These are phyloP conservation scores for Chaetothyriales sp. DNA, from an alignment of 2,329 filamentous ascomycete genomes.

Conservation along the genomic window DNA sequence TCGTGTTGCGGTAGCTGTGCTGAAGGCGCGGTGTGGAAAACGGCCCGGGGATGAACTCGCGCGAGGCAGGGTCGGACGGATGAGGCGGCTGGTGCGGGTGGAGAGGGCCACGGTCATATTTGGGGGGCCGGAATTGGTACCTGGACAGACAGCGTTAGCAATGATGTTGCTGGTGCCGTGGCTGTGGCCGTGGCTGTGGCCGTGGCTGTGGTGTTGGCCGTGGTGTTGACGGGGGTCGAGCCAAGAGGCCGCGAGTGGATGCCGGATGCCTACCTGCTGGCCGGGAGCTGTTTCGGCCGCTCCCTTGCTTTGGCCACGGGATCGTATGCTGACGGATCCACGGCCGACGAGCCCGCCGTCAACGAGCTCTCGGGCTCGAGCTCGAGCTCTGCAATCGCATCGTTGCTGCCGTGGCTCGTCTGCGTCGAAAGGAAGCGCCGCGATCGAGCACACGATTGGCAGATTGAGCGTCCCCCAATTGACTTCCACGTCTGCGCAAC, in stretches of 20 bases:
- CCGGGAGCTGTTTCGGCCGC: slow-evolving; percentile 24
- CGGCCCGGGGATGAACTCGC: slow-evolving; percentile 77
- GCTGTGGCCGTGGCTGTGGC: background rate
- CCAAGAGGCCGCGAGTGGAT: background rate
- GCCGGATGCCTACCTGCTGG: slow-evolving; percentile 26
- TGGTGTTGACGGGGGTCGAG: background rate
- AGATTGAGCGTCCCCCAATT: slow-evolving; percentile 6
- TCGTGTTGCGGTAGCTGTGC: slow-evolving; percentile 78
- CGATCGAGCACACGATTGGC: slow-evolving; percentile 16
- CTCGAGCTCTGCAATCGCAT: slow-evolving; percentile 5
- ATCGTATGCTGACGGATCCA: slow-evolving; percentile 27
- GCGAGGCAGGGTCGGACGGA: slow-evolving; percentile 71
- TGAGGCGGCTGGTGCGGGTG: slow-evolving; percentile 87
- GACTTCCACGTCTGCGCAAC: slow-evolving; percentile 6
- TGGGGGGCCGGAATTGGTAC: slow-evolving; percentile 89
- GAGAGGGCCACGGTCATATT: slow-evolving; percentile 85
- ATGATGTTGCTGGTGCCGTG: background rate
- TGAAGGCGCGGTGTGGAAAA: slow-evolving; percentile 77
- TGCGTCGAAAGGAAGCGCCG: slow-evolving; percentile 37
- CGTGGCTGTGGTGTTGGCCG: background rate
- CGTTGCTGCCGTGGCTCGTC: slow-evolving; percentile 7
- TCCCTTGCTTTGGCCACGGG: slow-evolving; percentile 33
- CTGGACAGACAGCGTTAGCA: slow-evolving; percentile 33
- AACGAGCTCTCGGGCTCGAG: slow-evolving; percentile 2
- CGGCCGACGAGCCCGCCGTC: background rate